phyloP scores from a whole-genome alignment of 2,329 filamentous ascomycete species.

The Lasiodiplodia hormozganensis region DNA sequence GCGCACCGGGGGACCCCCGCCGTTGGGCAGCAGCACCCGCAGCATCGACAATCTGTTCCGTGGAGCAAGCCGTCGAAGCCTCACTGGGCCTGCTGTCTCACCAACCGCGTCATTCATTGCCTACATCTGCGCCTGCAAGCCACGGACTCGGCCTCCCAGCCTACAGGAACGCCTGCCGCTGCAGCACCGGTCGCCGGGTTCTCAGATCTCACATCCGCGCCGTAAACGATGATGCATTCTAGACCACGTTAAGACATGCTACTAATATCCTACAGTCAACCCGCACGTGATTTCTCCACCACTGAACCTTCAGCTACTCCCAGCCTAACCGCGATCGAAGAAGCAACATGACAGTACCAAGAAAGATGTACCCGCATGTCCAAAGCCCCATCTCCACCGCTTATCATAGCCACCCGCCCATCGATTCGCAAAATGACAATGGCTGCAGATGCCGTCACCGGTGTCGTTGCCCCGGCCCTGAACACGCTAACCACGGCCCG shows the following conservation, averaged over 20 bases:
- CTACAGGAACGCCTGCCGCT: conserved; percentile 29
- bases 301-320: conserved; percentile 9
- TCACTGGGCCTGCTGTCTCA: conserved; percentile 16
- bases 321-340: conserved; percentile 15
- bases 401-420: conserved; percentile 4
- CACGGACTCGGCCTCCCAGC: conserved; percentile 16
- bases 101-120: conserved; percentile 17
- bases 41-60: conserved; percentile 12
- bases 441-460: conserved; percentile 19
- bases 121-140: conserved; percentile 15
- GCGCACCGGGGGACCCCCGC: neutral
- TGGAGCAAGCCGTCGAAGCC: conserved; percentile 12
- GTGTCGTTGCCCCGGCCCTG: neutral
- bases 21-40: neutral
- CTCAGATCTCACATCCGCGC: conserved; percentile 28
- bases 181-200: conserved; percentile 27
- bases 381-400: conserved; percentile 5
- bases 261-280: conserved; percentile 27
- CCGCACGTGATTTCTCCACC: conserved; percentile 17
- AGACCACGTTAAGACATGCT: conserved; percentile 27
- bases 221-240: conserved; percentile 26
- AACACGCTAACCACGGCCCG: conserved; percentile 21
- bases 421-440: conserved; percentile 10
- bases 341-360: conserved; percentile 27
- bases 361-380: conserved; percentile 4